Base-by-base conservation (phyloP, 2,329 filamentous ascomycete genomes). In the Cercospora sp. region DNA sequence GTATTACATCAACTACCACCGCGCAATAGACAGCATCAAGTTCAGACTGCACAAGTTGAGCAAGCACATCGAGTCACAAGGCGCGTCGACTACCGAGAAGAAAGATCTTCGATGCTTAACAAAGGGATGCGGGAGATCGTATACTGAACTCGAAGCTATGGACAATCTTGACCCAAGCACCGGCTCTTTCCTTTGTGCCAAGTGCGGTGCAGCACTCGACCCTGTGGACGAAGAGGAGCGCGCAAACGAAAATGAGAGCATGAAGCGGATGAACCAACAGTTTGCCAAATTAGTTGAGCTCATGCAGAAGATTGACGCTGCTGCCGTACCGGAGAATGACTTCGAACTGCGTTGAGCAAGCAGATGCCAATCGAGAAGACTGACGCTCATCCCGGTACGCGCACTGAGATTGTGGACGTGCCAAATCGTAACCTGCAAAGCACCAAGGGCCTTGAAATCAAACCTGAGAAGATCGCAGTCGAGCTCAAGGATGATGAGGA, bases 1-100 rank as follows among this genome's bases (percentile, higher is more conserved):
- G 85, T 99, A 97, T 83, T 99, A 92, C 81, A 94, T 99, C 78
- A 94, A 97, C 79, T 96, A 96, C 77, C 92, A 95, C 68, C 91
- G 92, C 67, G 93, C 94, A 40, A 93, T 99, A 76, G 95, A 99
- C 81, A 93, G 92, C 60, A 96, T 97, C 81, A 99, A 99, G 80
- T 99, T 91, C 87, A 90, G 92, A 70, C 89, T 97, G 62, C 94
- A 94, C 77, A 90, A 90, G 66, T 88, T 98, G 74, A 93, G 94
- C 73, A 94, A 94, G 78, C 89, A 91, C 65, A 93, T 98, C 68
- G 94, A 97, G 80, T 89, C 90, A 16, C 90, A 92, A 67, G 91
- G 92, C 16, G 89, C 92, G 18, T 90, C 92, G 0, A 90, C 90
- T 9, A 79, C 80, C 66, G 94, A 98, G 80, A 91, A 93, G 79